A percentile compares a stretch with the other conserved stretches of the same genome.
These are phyloP conservation scores for Bipolaris bicolor DNA, from an alignment of 2,329 filamentous ascomycete genomes.

Conservation along the genomic window DNA sequence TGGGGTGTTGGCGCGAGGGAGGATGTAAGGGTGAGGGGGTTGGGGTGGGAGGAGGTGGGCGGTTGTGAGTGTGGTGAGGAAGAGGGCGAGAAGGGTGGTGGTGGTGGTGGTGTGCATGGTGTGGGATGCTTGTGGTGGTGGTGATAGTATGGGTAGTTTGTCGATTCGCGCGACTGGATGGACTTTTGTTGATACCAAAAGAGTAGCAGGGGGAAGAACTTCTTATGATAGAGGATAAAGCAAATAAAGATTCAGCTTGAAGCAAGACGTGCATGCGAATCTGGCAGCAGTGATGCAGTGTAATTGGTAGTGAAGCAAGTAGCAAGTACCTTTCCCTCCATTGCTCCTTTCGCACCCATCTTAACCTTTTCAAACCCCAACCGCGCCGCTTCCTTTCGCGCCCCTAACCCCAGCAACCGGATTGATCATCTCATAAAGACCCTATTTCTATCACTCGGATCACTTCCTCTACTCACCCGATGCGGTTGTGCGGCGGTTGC, in stretches of 20 bases:
- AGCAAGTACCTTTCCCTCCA: constrained; percentile 1
- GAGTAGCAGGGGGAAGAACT: neutral
- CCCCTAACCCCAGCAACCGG: constrained; percentile 3
- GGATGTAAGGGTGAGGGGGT: constrained; percentile 6
- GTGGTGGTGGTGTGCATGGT: constrained; percentile 15
- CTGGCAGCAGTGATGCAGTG: neutral
- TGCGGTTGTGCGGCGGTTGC: constrained; percentile 5
- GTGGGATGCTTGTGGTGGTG: neutral
- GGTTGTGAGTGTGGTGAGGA: constrained; percentile 1
- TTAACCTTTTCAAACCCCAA: neutral
- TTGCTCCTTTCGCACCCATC: neutral
- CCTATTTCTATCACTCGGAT: constrained; percentile 12
- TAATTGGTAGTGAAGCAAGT: neutral
- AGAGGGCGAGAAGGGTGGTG: constrained; percentile 12
- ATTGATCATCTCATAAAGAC: neutral
- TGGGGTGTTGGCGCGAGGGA: neutral
- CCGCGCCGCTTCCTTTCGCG: constrained; percentile 1
- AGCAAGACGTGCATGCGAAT: neutral
- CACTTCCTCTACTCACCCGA: neutral
- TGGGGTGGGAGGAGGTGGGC: constrained; percentile 6
- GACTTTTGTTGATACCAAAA: neutral
- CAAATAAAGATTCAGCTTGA: neutral
- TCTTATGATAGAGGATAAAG: neutral
- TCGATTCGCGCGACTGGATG: neutral
- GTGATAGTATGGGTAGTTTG: constrained; percentile 4